These are phyloP conservation scores for Capsella rubella DNA, from an alignment of 441 rosid species.

Conservation along the genomic window DNA sequence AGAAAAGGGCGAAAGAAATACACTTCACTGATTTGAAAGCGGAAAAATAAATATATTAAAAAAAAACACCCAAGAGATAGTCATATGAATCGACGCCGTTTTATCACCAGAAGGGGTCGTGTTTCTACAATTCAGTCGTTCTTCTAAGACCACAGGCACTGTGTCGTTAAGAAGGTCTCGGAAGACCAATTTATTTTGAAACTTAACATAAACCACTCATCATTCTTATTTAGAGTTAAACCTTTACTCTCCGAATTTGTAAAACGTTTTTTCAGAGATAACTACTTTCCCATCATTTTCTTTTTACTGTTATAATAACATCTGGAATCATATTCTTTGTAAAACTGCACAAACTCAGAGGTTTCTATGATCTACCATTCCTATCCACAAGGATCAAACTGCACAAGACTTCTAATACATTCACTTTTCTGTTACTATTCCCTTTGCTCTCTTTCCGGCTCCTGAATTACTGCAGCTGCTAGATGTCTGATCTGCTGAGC, in stretches of 20 bases:
- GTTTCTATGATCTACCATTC: conserved; percentile 38
- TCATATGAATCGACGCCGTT: background rate
- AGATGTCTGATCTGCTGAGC: conserved; percentile 67
- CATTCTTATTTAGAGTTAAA: too few species aligned
- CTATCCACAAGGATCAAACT: conserved; percentile 40
- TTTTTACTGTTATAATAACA: background rate
- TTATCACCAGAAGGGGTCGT: background rate
- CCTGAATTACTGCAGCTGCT: conserved; percentile 52
- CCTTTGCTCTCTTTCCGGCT: conserved; percentile 43
- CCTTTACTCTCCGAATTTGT: background rate
- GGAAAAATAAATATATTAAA: background rate
- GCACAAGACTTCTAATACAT: conserved; percentile 17
- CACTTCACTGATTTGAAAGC: conserved; percentile 2
- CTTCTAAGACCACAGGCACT: background rate
- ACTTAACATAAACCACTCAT: background rate
- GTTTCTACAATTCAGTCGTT: background rate
- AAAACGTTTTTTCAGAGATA: background rate
- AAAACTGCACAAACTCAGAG: conserved; percentile 33
- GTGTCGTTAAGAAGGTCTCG: background rate
- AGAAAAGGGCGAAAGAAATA: conserved; percentile 8
- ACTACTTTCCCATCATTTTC: background rate
- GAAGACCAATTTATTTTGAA: background rate
- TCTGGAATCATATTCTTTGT: conserved; percentile 4
- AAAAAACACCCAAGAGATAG: background rate
- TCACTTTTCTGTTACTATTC: conserved; percentile 2